Percentiles rank a stretch among this genome's conserved stretches.
These are phyloP conservation scores for Microcera coccophila DNA, from an alignment of 2,329 filamentous ascomycete species.

Conservation along the genomic window DNA sequence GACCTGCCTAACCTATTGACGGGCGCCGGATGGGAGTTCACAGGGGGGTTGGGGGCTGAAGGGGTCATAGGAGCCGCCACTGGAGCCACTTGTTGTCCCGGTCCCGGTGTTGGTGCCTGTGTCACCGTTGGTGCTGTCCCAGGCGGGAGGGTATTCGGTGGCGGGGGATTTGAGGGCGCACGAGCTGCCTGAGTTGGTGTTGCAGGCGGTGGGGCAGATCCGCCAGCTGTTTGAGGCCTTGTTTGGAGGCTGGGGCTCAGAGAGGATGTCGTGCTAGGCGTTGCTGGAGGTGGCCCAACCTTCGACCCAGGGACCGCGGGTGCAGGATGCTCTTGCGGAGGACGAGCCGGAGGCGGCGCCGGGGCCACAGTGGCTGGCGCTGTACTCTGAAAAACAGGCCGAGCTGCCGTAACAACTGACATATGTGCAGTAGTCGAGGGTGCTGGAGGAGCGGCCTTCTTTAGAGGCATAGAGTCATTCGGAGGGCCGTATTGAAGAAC, in stretches of 20 bases:
- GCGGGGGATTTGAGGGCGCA: slow-evolving; percentile 19
- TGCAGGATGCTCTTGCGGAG: background rate
- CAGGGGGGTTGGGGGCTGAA: slow-evolving; percentile 21
- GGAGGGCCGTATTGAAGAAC: slow-evolving; percentile 64
- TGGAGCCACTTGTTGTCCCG: slow-evolving; percentile 13
- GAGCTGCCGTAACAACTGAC: slow-evolving; percentile 16
- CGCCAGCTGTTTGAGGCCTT: slow-evolving; percentile 13
- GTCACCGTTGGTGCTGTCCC: slow-evolving; percentile 23
- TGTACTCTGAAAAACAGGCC: slow-evolving; percentile 18
- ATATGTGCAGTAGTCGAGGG: slow-evolving; percentile 20
- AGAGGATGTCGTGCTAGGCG: slow-evolving; percentile 13
- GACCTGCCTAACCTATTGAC: slow-evolving; percentile 15
- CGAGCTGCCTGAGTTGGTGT: slow-evolving; percentile 20
- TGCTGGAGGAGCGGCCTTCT: slow-evolving; percentile 34
- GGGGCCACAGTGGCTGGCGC: background rate
- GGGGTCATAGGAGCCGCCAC: slow-evolving; percentile 22
- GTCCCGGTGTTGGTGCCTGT: slow-evolving; percentile 29
- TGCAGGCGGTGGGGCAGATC: slow-evolving; percentile 17
- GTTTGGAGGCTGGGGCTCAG: slow-evolving; percentile 18
- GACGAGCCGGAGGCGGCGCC: background rate
- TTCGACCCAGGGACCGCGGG: slow-evolving; percentile 13
- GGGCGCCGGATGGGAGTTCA: slow-evolving; percentile 15
- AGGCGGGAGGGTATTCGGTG: slow-evolving; percentile 11
- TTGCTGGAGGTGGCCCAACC: slow-evolving; percentile 12
- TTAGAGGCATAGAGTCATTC: slow-evolving; percentile 58